A percentile compares a stretch with the other conserved stretches of the same genome.
These are phyloP conservation scores for Tulasnella sp. DNA, from an alignment of 768 basidiomycete species.

Conservation along the genomic window DNA sequence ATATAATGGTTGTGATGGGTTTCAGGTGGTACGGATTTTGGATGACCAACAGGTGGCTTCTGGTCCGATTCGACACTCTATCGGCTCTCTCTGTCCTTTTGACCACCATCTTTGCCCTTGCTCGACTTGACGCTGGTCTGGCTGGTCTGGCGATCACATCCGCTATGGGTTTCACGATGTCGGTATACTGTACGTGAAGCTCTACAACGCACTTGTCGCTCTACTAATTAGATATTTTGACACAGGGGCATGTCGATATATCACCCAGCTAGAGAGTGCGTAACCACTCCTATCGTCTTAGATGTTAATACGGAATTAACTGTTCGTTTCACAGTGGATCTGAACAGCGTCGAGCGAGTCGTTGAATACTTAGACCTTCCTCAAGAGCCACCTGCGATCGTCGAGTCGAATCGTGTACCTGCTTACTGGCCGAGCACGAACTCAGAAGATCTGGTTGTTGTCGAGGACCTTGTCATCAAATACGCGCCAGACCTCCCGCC, in stretches of 20 bases:
- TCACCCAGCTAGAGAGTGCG: slow-evolving; percentile 58
- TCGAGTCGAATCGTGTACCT: slow-evolving; percentile 65
- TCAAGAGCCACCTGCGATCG: slow-evolving; percentile 70
- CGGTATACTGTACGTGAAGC: slow-evolving; percentile 24
- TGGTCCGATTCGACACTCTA: slow-evolving; percentile 71
- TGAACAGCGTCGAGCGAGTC: slow-evolving; percentile 73
- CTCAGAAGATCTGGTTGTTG: slow-evolving; percentile 46
- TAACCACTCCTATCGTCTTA: slow-evolving; percentile 14
- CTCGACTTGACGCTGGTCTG: slow-evolving; percentile 32
- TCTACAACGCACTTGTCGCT: not conserved
- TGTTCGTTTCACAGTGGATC: slow-evolving; percentile 23
- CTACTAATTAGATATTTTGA: not conserved
- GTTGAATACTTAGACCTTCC: slow-evolving; percentile 86
- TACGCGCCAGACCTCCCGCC: slow-evolving; percentile 32
- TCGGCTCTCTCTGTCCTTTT: slow-evolving; percentile 63
- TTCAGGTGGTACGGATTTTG: slow-evolving; percentile 42
- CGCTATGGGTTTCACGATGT: slow-evolving; percentile 47
- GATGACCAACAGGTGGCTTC: slow-evolving; percentile 84
- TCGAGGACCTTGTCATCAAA: slow-evolving; percentile 60
- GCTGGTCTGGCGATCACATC: slow-evolving; percentile 60
- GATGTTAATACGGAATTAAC: not conserved
- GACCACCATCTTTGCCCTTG: slow-evolving; percentile 67
- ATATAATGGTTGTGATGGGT: no score
- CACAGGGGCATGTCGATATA: slow-evolving; percentile 37
- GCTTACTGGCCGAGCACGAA: slow-evolving; percentile 86